Evolutionary conservation across 768 basidiomycete genomes (phyloP).

Genomic region (Suillus subaureus): DNA sequence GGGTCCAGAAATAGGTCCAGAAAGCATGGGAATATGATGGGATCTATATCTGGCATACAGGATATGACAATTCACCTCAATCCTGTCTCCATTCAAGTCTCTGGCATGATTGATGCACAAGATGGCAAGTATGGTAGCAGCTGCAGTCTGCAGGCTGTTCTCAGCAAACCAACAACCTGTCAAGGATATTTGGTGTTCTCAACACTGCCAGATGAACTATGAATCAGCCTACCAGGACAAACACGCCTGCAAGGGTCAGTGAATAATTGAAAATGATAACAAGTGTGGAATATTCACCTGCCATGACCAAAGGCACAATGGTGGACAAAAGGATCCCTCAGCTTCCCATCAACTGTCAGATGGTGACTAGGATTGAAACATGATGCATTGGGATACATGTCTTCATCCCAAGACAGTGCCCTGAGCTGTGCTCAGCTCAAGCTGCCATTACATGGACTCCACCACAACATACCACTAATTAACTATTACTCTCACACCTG

Average conservation of each 20-base stretch:
- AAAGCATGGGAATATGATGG: too few species aligned
- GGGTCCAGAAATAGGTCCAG: too few species aligned
- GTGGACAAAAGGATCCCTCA: not conserved
- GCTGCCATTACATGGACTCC: too few species aligned
- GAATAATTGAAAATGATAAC: not conserved
- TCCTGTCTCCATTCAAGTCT: not conserved
- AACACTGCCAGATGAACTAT: not conserved
- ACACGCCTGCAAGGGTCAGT: not conserved
- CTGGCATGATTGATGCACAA: slow-evolving; percentile 2
- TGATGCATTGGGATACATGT: not conserved
- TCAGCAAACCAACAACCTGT: slow-evolving; percentile 3
- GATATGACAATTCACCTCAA: too few species aligned
- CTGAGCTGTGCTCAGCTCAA: not conserved
- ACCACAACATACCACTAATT: slow-evolving; percentile 1
- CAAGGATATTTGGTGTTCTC: not conserved
- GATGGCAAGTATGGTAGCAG: slow-evolving; percentile 2
- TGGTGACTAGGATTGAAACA: not conserved
- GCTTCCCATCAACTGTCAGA: not conserved
- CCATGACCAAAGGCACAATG: not conserved
- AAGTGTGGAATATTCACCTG: not conserved
- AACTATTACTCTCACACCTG: not conserved
- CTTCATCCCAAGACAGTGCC: slow-evolving; percentile 6
- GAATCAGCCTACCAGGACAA: not conserved
- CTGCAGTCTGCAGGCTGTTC: not conserved
- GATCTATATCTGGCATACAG: too few species aligned